Evolutionary conservation across 208 protist species (phyloP).

Genomic region (Endotrypanum monterogeii): DNA sequence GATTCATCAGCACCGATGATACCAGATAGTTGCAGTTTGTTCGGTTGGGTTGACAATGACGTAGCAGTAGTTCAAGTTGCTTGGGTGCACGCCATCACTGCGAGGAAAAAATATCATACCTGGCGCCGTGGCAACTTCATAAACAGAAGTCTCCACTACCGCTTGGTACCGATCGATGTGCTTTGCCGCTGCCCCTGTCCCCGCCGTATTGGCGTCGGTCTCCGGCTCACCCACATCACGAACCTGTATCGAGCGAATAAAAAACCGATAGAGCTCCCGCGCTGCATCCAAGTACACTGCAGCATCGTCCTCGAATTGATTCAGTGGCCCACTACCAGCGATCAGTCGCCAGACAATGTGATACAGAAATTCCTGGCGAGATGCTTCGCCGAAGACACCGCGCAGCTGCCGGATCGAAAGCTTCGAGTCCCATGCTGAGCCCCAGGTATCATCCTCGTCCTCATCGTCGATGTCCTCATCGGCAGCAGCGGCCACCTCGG

Average conservation of each 20-base stretch:
- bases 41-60: slow-evolving; percentile 51
- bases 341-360: slow-evolving; percentile 74
- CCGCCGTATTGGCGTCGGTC: slow-evolving; percentile 15
- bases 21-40: slow-evolving; percentile 40
- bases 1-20: slow-evolving; percentile 34
- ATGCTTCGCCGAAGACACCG: slow-evolving; percentile 29
- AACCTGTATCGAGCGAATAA: slow-evolving; percentile 46
- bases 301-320: slow-evolving; percentile 84
- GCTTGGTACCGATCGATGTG: slow-evolving; percentile 13
- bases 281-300: slow-evolving; percentile 49
- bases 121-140: slow-evolving; percentile 22
- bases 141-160: slow-evolving; percentile 34
- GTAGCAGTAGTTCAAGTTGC: slow-evolving; percentile 73
- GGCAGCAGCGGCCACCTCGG: neutral
- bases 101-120: slow-evolving; percentile 34
- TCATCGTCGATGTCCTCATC: slow-evolving; percentile 36
- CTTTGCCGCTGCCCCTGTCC: neutral
- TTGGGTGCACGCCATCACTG: slow-evolving; percentile 40
- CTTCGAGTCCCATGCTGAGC: slow-evolving; percentile 19
- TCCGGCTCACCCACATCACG: neutral
- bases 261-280: slow-evolving; percentile 39
- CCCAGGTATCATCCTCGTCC: slow-evolving; percentile 40
- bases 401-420: slow-evolving; percentile 29
- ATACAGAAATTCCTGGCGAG: slow-evolving; percentile 66
- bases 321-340: slow-evolving; percentile 67